Evolutionary conservation across 2,329 filamentous ascomycete genomes (phyloP).

Genomic region (Didymella glomerata): DNA sequence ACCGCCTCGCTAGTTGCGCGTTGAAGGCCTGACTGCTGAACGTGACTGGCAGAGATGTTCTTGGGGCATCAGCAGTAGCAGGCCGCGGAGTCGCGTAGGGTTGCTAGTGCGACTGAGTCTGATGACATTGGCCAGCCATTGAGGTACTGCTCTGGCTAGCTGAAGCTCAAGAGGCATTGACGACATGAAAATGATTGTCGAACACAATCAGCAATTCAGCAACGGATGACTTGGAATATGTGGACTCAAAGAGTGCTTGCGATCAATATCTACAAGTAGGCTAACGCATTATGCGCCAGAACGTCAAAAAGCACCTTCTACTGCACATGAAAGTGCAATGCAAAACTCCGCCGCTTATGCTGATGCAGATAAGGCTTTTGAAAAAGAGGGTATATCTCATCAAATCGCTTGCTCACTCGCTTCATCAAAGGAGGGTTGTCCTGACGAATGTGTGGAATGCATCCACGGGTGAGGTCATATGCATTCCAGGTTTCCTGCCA

Average conservation of each 20-base stretch:
- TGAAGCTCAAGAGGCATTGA: background rate
- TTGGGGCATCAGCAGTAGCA: background rate
- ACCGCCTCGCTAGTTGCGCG: background rate
- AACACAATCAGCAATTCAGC: background rate
- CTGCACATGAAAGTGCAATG: conserved; percentile 8
- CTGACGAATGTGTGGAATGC: conserved; percentile 14
- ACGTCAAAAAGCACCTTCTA: conserved; percentile 4
- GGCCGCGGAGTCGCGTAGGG: background rate
- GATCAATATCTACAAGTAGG: conserved; percentile 12
- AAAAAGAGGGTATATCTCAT: conserved; percentile 24
- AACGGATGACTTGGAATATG: background rate
- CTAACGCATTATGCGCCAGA: background rate
- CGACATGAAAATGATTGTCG: background rate
- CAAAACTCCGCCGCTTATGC: conserved; percentile 25
- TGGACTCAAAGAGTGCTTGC: background rate
- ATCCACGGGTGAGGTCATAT: background rate
- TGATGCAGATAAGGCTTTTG: conserved; percentile 22
- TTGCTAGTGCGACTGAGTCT: background rate
- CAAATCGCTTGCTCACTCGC: conserved; percentile 17
- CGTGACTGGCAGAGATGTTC: background rate
- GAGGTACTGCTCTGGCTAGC: background rate
- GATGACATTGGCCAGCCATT: background rate
- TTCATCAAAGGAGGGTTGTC: conserved; percentile 4
- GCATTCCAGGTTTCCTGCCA: conserved; percentile 1
- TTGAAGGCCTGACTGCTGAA: background rate